Conservation (phyloP, 225 moss, liverwort and hornwort genomes). For the Pseudisothecium myosuroides region DNA sequence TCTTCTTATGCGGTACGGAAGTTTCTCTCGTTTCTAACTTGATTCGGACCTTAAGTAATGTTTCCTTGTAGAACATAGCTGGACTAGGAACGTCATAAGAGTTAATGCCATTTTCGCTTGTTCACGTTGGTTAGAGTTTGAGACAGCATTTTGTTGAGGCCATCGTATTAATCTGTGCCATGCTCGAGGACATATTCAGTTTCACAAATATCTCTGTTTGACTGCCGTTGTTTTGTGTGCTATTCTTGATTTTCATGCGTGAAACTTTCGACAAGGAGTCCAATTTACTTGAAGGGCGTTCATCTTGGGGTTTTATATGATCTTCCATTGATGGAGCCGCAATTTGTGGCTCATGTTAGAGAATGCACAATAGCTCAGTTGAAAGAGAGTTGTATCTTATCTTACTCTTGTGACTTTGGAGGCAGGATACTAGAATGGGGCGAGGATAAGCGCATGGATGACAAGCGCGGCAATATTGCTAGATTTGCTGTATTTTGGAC, state of each 20-base stretch:
- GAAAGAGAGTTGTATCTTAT: neutral
- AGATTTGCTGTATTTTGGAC: conserved; percentile 75
- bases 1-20: conserved; percentile 35
- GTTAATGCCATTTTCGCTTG: neutral
- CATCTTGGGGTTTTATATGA: neutral
- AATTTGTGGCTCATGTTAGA: neutral
- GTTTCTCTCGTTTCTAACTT: neutral
- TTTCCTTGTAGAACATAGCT: neutral
- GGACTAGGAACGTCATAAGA: neutral
- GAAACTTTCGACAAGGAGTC: neutral
- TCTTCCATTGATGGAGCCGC: neutral
- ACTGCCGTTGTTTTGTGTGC: neutral
- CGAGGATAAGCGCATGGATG: conserved; percentile 89
- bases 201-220: neutral
- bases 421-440: conserved; percentile 79
- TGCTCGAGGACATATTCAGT: neutral
- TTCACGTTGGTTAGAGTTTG: neutral
- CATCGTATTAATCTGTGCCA: neutral
- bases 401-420: neutral
- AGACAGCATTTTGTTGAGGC: neutral
- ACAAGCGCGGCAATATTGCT: conserved; percentile 51
- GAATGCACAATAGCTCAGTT: neutral
- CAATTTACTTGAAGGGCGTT: neutral
- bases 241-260: neutral
- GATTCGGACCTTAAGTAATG: neutral